Base-by-base conservation (phyloP, 1,139 yeast genomes). In the Hyphopichia fennica region DNA sequence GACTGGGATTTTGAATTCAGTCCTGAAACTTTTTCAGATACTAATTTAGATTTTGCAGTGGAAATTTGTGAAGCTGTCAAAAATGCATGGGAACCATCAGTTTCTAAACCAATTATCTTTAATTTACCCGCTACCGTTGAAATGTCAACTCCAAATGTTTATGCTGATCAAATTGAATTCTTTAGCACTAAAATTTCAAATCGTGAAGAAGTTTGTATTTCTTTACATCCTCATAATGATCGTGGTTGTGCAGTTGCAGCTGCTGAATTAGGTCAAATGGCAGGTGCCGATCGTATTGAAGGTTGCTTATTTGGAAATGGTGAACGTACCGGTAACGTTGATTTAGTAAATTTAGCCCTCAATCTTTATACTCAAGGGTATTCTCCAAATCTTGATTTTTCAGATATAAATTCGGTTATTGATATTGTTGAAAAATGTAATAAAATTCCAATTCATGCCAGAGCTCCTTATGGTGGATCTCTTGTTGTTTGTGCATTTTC, bases 221-320 rank as follows among this genome's bases (percentile, higher is more conserved):
- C 98, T 22, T 81, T 93, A 38, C 99, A 93, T 64, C 88, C 96
- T 40, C 99, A 93, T 70, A 93, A 93, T 56, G 98, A 93, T 66
- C 82, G 98, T 65, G 98, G 98, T 29, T 90, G 97, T 67, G 97
- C 96, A 45, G 98, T 93, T 36, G 98, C 98, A 15, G 98, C 98
- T 18, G 85, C 97, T 13, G 99, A 93, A 69, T 77, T 93, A 47
- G 98, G 96, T 45, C 79, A 87, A 48, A 65, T 93, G 67, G 99
- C 96, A 3, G 98, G 99, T 52, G 98, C 96, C 37, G 96, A 93
- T 67, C 82, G 99, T 69, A 95, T 93, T 33, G 99, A 93, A 69
- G 98, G 99, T 41, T 93, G 98, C 73, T 73, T 93, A 46, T 93
- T 93, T 58, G 98, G 98, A 53, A 93, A 91, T 64, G 98, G 99